Percentiles rank a stretch among this genome's conserved stretches.
phyloP scores from a whole-genome alignment of 768 basidiomycete genomes.

The Russula brevipes region DNA sequence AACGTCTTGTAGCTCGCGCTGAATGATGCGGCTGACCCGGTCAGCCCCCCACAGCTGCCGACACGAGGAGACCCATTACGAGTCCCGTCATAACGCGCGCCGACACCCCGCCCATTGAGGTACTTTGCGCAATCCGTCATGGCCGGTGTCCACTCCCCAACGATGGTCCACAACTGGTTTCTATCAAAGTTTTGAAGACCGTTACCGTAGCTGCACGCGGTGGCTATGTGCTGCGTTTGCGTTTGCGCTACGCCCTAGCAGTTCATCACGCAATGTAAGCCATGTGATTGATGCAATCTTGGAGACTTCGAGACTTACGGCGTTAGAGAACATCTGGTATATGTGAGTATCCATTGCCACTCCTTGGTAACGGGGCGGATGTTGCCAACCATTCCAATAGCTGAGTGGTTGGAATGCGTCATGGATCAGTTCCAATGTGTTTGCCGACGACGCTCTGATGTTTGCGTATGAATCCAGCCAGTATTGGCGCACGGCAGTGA shows the following conservation, averaged over 20 bases:
- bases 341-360: conserved; percentile 78
- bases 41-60: conserved; percentile 70
- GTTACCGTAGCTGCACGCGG: conserved; percentile 48
- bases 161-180: conserved; percentile 65
- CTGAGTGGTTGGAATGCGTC: conserved; percentile 75
- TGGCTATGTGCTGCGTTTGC: conserved; percentile 52
- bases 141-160: conserved; percentile 84
- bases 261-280: background rate
- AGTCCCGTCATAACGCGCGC: conserved; percentile 54
- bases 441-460: conserved; percentile 52
- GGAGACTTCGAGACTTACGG: conserved; percentile 33
- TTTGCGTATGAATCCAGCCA: conserved; percentile 70
- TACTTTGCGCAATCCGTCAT: conserved; percentile 74
- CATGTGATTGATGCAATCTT: too few species aligned
- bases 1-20: conserved; percentile 75
- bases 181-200: conserved; percentile 43
- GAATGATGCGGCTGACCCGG: conserved; percentile 68
- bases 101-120: conserved; percentile 75
- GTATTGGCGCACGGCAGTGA: conserved; percentile 51
- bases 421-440: conserved; percentile 66
- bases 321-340: conserved; percentile 65
- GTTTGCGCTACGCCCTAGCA: conserved; percentile 45
- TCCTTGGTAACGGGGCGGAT: conserved; percentile 48
- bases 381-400: conserved; percentile 63
- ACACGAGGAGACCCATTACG: conserved; percentile 57